Evolutionary conservation across 176 grass and related monocot genomes (phyloP), one percentile per base, ranked within the genome.

Genomic region (Bromus sterilis): DNA sequence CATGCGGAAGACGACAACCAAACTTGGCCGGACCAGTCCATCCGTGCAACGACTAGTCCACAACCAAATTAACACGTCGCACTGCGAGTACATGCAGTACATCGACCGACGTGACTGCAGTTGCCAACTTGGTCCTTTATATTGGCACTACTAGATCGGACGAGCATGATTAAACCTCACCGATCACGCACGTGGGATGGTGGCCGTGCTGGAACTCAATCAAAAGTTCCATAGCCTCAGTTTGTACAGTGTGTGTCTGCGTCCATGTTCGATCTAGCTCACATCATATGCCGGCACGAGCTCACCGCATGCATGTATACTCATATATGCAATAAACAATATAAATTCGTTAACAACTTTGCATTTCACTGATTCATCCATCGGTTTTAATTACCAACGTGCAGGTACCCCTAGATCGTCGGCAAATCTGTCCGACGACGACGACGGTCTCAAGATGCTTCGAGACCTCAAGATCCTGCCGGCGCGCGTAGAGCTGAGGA

Each of bases 331-430:
- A n/a, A n/a, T n/a, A n/a, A n/a, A n/a, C n/a, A n/a, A n/a, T n/a
- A n/a, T n/a, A n/a, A n/a, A n/a, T n/a, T n/a, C n/a, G n/a, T n/a
- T n/a, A n/a, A n/a, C n/a, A n/a, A n/a, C n/a, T n/a, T n/a, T n/a
- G n/a, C 13, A 36, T 55, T 23, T 62, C 53, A 6, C 20, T 71
- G 21, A 62, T 42, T 12, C 20, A 20, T 3, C 13, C 14, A 11
- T 44, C 39, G 25, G 6, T 73, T 25, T 33, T n/a, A n/a, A n/a
- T 63, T 62, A 32, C n/a, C 67, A 31, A 16, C 20, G 42, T 89
- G 73, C 85, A 95, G 93, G 93, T 11, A 65, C 79, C 42, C 93
- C 90, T 56, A 21, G 85, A 29, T 74, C 58, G 23, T 58, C 29
- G 46, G 34, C 44, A 16, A 64, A 41, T 10, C 5, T 7, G 1